These are phyloP conservation scores for Tetratostichococcus sp. DNA, from an alignment of 139 green algal genomes.

Conservation along the genomic window DNA sequence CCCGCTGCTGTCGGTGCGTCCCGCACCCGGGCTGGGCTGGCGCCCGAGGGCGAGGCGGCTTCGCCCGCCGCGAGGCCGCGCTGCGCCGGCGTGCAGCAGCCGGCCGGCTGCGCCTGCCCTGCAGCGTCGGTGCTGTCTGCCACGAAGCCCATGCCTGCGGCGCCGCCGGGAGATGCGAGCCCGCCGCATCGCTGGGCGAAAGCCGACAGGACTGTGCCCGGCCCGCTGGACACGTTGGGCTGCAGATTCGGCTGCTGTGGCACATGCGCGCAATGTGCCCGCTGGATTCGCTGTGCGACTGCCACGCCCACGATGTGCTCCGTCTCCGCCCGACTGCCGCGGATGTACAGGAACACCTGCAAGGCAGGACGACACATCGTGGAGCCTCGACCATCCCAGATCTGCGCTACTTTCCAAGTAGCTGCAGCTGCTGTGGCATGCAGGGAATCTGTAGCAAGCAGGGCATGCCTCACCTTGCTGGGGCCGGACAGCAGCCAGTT, in stretches of 20 bases:
- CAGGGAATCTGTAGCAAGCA: neutral
- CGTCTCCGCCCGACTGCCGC: neutral
- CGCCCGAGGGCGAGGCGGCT: neutral
- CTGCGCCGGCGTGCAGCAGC: neutral
- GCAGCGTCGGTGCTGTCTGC: neutral
- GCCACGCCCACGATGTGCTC: slow-evolving; percentile 28
- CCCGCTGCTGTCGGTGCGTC: too few species aligned
- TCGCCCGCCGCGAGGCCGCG: neutral
- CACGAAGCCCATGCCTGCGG: neutral
- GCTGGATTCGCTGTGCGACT: slow-evolving; percentile 20
- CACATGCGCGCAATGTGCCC: slow-evolving; percentile 7
- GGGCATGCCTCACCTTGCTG: slow-evolving; percentile 1
- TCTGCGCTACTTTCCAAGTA: neutral
- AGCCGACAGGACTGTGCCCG: neutral
- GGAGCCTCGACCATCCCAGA: too few species aligned
- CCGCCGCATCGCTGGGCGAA: neutral
- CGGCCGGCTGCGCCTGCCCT: neutral
- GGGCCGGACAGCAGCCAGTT: slow-evolving; percentile 29
- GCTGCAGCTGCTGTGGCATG: neutral
- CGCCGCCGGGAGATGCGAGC: too few species aligned
- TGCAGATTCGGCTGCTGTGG: neutral
- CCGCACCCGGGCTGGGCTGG: too few species aligned
- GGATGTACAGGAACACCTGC: slow-evolving; percentile 36
- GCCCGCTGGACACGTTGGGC: too few species aligned
- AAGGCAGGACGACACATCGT: neutral